Base-by-base conservation (phyloP, 345 rosid species). In the Passiflora organensis region DNA sequence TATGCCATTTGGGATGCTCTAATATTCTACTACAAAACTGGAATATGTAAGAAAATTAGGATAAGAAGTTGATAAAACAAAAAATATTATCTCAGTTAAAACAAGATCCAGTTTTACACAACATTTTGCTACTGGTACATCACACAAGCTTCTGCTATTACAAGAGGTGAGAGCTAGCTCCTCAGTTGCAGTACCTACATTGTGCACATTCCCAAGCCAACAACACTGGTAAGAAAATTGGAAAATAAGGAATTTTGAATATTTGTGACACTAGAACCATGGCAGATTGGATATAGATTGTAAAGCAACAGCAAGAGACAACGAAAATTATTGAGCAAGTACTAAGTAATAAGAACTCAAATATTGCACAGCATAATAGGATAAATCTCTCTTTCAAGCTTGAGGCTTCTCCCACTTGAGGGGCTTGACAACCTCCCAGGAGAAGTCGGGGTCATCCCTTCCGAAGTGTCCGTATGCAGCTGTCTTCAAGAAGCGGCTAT, bases 361-460 rank as follows among this genome's bases (percentile, higher is more conserved):
- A 47, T 53, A 52, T 58, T n/a, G 13, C 22, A 14, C 17, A 51
- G 34, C 16, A 42, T 28, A 42, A 9, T 37, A 34, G 57, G 39
- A 43, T 50, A 34, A n/a, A 44, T n/a, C 56, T 43, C 17, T 36
- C 11, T 51, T 63, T 48, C 50, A 65, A 58, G 59, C 58, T 58
- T 65, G 59, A 15, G 64, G 59, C 73, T 69, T 69, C 50, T 69
- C 73, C 64, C 67, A 61, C 52, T 68, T 69, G 48, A 69, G 73
- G 51, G 74, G 76, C 76, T 78, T 78, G 42, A 78, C 82, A 55
- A 65, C 69, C 68, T 78, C 82, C 79, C 79, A 78, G 58, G 79
- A 73, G 76, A 78, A 78, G 64, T 78, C 82, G 1, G 82, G 72
- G 55, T 77, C n/a, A n/a, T n/a, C n/a, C n/a, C n/a, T n/a, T n/a